A percentile compares a stretch with the other conserved stretches of the same genome.
phyloP scores from a whole-genome alignment of 306 rosid species.

The Cicer cuneatum region DNA sequence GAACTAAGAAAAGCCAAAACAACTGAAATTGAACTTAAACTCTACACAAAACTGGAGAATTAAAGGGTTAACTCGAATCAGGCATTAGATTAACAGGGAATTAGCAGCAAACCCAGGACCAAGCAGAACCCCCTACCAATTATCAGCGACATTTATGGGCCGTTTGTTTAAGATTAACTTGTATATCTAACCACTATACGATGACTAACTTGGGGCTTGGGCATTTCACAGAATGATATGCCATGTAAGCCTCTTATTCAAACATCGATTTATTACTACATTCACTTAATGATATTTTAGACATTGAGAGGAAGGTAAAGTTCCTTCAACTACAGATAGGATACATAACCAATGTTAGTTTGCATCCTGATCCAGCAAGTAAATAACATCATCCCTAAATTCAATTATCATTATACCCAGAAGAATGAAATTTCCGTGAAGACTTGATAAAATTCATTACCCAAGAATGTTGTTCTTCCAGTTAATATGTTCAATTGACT shows the following conservation, averaged over 20 bases:
- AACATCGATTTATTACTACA: neutral
- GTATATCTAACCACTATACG: neutral
- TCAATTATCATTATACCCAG: neutral
- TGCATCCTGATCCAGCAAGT: constrained; percentile 8
- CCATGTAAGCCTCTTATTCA: neutral
- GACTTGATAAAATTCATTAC: constrained; percentile 2
- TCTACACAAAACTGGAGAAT: neutral
- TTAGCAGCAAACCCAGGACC: constrained; percentile 9
- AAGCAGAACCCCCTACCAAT: constrained; percentile 3
- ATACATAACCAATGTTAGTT: constrained; percentile 16
- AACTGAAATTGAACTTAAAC: constrained; percentile 3
- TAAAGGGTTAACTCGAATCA: neutral
- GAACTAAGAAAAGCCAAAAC: neutral
- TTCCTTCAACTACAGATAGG: constrained; percentile 1
- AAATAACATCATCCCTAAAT: neutral
- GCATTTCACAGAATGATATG: neutral
- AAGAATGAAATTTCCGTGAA: neutral
- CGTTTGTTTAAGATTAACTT: too few relatives aligned
- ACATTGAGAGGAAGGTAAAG: neutral
- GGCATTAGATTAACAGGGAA: neutral
- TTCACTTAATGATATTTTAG: neutral
- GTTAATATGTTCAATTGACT: constrained; percentile 3
- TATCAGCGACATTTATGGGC: neutral
- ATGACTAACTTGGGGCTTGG: neutral
- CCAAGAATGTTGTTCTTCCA: neutral